Evolutionary conservation across 163 green algal species (phyloP).

Genomic region (Chlamydomonas reinhardtii): DNA sequence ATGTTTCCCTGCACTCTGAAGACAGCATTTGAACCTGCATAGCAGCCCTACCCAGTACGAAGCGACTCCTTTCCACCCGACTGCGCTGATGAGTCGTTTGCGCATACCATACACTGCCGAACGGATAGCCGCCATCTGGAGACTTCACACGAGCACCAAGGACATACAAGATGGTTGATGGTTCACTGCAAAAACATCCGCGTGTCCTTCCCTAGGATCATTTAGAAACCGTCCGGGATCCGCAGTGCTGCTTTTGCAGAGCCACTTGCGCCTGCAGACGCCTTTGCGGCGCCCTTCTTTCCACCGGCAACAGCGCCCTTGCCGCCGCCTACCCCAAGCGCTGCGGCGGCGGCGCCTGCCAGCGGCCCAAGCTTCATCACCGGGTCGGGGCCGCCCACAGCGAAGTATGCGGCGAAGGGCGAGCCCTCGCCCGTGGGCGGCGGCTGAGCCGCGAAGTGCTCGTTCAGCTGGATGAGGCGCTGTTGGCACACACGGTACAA

Average conservation of each 20-base stretch:
- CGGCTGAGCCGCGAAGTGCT: slow-evolving; percentile 51
- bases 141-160: too few relatives aligned
- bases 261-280: not conserved
- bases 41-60: too few relatives aligned
- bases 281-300: too few relatives aligned
- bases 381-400: slow-evolving; percentile 5
- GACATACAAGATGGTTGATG: too few relatives aligned
- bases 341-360: not conserved
- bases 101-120: too few relatives aligned
- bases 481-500: not conserved
- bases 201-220: too few relatives aligned
- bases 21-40: too few relatives aligned
- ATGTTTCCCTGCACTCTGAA: too few relatives aligned
- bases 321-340: not conserved
- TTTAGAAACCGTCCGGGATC: slow-evolving; percentile 22
- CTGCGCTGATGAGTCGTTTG: too few relatives aligned
- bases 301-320: not conserved
- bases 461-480: slow-evolving; percentile 60
- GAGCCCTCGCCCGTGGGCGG: slow-evolving; percentile 51
- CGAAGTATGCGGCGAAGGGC: slow-evolving; percentile 64
- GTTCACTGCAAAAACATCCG: too few relatives aligned
- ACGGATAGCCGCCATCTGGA: too few relatives aligned
- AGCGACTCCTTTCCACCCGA: too few relatives aligned
- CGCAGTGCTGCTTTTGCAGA: not conserved
- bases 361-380: not conserved